Conservation (phyloP, 139 green algal genomes). For the Astrephomene gubernaculifera region DNA sequence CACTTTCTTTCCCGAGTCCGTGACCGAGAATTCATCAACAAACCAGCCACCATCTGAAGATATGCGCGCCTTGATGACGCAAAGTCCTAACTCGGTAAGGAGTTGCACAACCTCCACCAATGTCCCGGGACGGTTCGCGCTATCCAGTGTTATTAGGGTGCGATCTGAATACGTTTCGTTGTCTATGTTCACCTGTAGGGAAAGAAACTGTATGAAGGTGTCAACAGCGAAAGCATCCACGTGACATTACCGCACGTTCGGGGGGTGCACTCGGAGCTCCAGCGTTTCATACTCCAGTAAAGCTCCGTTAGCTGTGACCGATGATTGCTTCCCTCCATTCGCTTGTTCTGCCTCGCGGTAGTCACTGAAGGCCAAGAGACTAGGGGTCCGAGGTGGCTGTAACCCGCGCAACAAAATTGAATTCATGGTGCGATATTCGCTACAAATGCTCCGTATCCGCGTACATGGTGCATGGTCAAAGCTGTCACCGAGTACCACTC, state of each 20-base stretch:
- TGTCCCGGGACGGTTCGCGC: conserved; percentile 93
- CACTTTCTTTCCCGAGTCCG: conserved; percentile 83
- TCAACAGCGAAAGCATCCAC: neutral
- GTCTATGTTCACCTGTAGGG: conserved; percentile 67
- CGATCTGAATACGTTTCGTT: conserved; percentile 75
- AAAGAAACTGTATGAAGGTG: neutral
- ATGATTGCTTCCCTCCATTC: conserved; percentile 33
- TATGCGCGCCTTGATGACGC: conserved; percentile 89
- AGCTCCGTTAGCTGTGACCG: conserved; percentile 61
- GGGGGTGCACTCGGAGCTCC: conserved; percentile 83
- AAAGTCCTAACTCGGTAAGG: conserved; percentile 92
- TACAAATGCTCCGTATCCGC: neutral
- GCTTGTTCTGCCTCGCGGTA: conserved; percentile 56
- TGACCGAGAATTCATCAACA: conserved; percentile 93
- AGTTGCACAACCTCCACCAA: conserved; percentile 96
- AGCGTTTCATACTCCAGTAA: conserved; percentile 88
- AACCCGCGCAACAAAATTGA: neutral
- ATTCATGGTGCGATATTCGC: conserved; percentile 2
- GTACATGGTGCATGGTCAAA: no score
- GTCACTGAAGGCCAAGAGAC: conserved; percentile 53
- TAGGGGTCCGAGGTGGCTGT: conserved; percentile 7
- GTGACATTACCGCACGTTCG: conserved; percentile 64
- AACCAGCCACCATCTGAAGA: conserved; percentile 92
- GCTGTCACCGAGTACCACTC: no score
- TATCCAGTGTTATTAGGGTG: conserved; percentile 92